Evolutionary conservation across 2,329 filamentous ascomycete genomes (phyloP).

Genomic region (Chaetomium sp.): DNA sequence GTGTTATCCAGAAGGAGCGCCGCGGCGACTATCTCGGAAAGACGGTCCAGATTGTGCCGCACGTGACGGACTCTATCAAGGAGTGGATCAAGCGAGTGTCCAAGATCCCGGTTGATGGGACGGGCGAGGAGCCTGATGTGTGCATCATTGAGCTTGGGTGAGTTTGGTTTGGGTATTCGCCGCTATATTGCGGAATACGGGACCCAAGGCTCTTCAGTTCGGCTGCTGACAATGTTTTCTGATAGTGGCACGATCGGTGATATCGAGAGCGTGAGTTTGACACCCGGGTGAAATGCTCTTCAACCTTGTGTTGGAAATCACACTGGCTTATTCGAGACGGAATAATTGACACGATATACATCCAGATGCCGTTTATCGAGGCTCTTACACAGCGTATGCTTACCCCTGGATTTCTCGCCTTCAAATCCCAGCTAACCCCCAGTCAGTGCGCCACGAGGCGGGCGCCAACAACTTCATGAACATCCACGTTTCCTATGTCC

Average conservation of each 20-base stretch:
- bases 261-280: conserved; percentile 14
- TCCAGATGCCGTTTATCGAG: conserved; percentile 17
- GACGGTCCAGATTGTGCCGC: conserved; percentile 86
- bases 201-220: no score
- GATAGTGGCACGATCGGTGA: conserved; percentile 16
- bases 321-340: background rate
- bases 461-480: conserved; percentile 78
- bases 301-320: background rate
- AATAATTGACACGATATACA: background rate
- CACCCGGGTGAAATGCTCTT: background rate
- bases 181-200: background rate
- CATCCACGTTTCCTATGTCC: conserved; percentile 85
- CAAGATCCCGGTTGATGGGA: conserved; percentile 78
- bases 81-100: conserved; percentile 88
- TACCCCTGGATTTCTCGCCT: no score
- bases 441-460: conserved; percentile 12
- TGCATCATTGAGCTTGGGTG: conserved; percentile 64
- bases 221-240: background rate
- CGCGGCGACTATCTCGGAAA: conserved; percentile 75
- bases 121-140: conserved; percentile 75
- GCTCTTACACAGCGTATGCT: conserved; percentile 14
- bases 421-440: background rate
- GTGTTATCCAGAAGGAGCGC: conserved; percentile 69
- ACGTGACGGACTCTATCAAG: conserved; percentile 86
- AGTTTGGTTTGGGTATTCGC: background rate